Conservation (phyloP, 164 flowering plant species). For the Amborella trichopoda region DNA sequence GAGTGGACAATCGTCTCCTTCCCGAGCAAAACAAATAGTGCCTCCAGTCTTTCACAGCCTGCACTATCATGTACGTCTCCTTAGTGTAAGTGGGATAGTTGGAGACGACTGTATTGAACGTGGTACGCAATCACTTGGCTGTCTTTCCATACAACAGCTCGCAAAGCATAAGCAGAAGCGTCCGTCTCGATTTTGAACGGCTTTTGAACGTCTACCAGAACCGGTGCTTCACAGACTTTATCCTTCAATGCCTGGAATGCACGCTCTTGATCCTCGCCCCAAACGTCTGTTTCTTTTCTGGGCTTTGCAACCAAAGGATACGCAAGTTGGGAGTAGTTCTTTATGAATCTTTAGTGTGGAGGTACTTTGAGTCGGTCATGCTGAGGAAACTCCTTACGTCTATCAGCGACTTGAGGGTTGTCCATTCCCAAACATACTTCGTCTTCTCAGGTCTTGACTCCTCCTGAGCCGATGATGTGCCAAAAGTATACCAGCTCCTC, state of each 20-base stretch:
- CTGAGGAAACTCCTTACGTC: background rate
- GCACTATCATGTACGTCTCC: conserved; percentile 5
- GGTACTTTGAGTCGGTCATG: background rate
- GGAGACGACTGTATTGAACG: conserved; percentile 2
- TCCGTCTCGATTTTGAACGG: conserved; percentile 4
- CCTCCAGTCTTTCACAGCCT: conserved; percentile 2
- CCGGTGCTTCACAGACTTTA: conserved; percentile 3
- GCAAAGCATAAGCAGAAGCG: conserved; percentile 1
- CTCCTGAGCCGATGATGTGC: too few relatives aligned
- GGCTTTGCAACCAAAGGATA: background rate
- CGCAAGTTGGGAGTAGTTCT: conserved; percentile 1
- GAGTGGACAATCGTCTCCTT: conserved; percentile 2
- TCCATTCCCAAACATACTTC: background rate
- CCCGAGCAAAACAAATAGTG: conserved; percentile 2
- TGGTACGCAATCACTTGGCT: background rate
- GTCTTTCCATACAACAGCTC: conserved; percentile 4
- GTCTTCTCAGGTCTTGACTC: background rate
- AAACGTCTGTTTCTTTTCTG: conserved; percentile 1
- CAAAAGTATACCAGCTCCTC: background rate
- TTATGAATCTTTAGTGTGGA: conserved; percentile 2
- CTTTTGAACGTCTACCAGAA: conserved; percentile 1
- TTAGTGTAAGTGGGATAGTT: conserved; percentile 2
- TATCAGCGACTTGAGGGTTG: conserved; percentile 3
- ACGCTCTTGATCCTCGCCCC: conserved; percentile 3
- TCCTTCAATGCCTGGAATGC: background rate